These are phyloP conservation scores for Paracoccidioides lutzii DNA, from an alignment of 2,329 filamentous ascomycete genomes.

Conservation along the genomic window DNA sequence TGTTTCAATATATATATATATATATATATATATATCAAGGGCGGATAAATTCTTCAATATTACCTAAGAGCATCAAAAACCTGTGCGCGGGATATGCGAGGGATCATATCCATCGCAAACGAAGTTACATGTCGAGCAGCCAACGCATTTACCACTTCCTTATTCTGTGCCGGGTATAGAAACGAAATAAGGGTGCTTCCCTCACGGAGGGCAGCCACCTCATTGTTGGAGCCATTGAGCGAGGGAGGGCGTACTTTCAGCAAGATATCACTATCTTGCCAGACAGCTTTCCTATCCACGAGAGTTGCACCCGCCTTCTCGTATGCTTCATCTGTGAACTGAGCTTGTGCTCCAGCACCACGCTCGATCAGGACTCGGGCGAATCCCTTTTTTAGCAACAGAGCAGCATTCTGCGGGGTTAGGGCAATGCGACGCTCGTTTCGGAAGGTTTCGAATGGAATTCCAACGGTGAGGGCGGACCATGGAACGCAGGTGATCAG, in stretches of 20 bases:
- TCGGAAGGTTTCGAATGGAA: conserved; percentile 65
- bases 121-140: conserved; percentile 57
- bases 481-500: conserved; percentile 42
- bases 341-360: conserved; percentile 64
- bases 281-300: conserved; percentile 56
- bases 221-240: conserved; percentile 43
- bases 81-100: conserved; percentile 77
- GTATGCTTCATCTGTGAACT: conserved; percentile 67
- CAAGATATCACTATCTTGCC: conserved; percentile 62
- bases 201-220: conserved; percentile 54
- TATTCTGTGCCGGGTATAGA: conserved; percentile 71
- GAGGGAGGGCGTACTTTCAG: conserved; percentile 72
- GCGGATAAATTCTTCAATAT: conserved; percentile 5
- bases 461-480: conserved; percentile 58
- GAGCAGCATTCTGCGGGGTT: conserved; percentile 67
- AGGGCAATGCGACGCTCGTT: conserved; percentile 74
- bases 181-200: conserved; percentile 70
- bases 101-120: conserved; percentile 90
- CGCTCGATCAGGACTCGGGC: conserved; percentile 63
- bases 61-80: conserved; percentile 65
- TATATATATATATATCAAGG: too few relatives aligned
- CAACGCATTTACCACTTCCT: conserved; percentile 58
- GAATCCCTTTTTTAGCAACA: conserved; percentile 79
- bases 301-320: conserved; percentile 64
- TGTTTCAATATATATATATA: neutral